A percentile compares a stretch with the other conserved stretches of the same genome.
phyloP scores from a whole-genome alignment of 2,329 filamentous ascomycete species.

The Lecanosticta acicola region DNA sequence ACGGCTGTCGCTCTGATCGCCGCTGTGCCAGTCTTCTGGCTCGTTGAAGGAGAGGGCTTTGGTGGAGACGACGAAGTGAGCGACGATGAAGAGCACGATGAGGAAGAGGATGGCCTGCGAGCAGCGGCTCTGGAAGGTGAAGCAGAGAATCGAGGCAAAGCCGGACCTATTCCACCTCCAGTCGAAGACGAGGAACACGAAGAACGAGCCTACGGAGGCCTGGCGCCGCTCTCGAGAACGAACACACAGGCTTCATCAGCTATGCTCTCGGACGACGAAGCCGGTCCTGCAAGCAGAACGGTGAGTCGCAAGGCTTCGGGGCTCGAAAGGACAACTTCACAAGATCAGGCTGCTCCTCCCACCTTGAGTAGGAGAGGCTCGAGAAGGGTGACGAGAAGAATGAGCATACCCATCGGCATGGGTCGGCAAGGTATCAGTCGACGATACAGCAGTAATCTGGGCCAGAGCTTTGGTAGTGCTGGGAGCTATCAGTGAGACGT shows the following conservation, averaged over 20 bases:
- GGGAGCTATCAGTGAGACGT: conserved; percentile 23
- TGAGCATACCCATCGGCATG: conserved; percentile 44
- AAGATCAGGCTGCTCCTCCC: conserved; percentile 2
- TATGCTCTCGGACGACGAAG: conserved; percentile 19
- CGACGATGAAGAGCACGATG: conserved; percentile 33
- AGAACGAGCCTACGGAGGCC: conserved; percentile 34
- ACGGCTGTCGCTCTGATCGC: conserved; percentile 58
- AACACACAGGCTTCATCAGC: conserved; percentile 26
- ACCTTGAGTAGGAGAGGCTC: conserved; percentile 22
- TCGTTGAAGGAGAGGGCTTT: conserved; percentile 69
- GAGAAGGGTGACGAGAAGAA: conserved; percentile 34
- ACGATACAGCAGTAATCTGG: conserved; percentile 43
- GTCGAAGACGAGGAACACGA: conserved; percentile 30
- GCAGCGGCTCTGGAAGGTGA: conserved; percentile 19
- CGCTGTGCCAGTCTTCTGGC: conserved; percentile 65
- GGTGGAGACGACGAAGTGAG: conserved; percentile 37
- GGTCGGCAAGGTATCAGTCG: conserved; percentile 39
- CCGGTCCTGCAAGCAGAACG: conserved; percentile 10
- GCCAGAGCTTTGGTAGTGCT: conserved; percentile 33
- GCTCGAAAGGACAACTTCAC: conserved; percentile 4
- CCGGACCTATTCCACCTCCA: conserved; percentile 10
- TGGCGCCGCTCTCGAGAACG: conserved; percentile 30
- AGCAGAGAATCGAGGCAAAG: conserved; percentile 20
- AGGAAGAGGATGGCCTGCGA: conserved; percentile 16
- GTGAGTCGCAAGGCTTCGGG: conserved; percentile 15